These are phyloP conservation scores for Vigna trinervia DNA, from an alignment of 306 rosid species.

Conservation along the genomic window DNA sequence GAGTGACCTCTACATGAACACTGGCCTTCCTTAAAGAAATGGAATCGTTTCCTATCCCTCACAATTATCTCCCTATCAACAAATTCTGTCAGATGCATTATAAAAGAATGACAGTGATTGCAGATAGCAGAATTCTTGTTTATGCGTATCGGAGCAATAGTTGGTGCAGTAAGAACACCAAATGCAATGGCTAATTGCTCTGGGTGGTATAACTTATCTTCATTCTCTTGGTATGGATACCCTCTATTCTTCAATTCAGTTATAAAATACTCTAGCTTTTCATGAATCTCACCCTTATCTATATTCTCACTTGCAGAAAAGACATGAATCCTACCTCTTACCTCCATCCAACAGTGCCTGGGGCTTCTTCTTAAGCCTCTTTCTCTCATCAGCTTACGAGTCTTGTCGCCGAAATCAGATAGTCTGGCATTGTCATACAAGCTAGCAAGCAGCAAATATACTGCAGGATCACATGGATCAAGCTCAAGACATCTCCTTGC, in stretches of 20 bases:
- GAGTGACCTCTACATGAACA: conserved; percentile 62
- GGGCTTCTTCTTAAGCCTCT: conserved; percentile 64
- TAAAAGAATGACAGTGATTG: conserved; percentile 65
- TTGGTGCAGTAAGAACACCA: conserved; percentile 57
- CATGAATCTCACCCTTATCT: conserved; percentile 43
- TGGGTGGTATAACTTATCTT: conserved; percentile 54
- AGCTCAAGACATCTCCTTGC: conserved; percentile 69
- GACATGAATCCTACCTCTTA: conserved; percentile 52
- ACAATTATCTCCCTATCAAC: conserved; percentile 57
- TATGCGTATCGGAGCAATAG: conserved; percentile 53
- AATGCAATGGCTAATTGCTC: conserved; percentile 68
- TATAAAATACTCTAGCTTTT: conserved; percentile 50
- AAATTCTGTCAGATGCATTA: conserved; percentile 55
- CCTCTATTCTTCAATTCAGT: conserved; percentile 53
- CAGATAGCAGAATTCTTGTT: conserved; percentile 60
- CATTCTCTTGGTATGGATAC: conserved; percentile 45
- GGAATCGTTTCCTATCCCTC: conserved; percentile 66
- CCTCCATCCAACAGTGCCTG: conserved; percentile 64
- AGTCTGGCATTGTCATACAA: conserved; percentile 62
- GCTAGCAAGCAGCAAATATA: conserved; percentile 64
- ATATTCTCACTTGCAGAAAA: conserved; percentile 57
- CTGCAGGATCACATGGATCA: conserved; percentile 65
- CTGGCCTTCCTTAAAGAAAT: conserved; percentile 60
- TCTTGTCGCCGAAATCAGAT: conserved; percentile 57
- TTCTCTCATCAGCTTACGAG: conserved; percentile 63